Base-by-base conservation (phyloP, 352 stramenopile species). In the Pythium aquatile region DNA sequence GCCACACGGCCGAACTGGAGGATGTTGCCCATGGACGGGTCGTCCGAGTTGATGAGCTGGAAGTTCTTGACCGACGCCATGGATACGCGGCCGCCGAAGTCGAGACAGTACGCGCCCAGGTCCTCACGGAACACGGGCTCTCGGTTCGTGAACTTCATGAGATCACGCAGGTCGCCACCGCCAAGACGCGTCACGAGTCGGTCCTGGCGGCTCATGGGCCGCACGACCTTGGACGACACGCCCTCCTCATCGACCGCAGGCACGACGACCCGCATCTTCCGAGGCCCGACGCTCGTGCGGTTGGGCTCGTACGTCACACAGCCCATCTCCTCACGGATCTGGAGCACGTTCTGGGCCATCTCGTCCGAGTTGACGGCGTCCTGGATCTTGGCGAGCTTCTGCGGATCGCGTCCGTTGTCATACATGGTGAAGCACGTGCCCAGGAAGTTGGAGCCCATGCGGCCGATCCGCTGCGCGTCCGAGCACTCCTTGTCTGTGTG, bases 31-130 rank as follows among this genome's bases (percentile, higher is more conserved):
- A 93, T 93, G 3, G 80, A 89, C 20, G 85, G 82, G 57, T 93
- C 85, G 46, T 94, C 81, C 16, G 81, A 78, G 61, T 87, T 90
- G 60, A 95, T 91, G 14, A 97, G 70, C 77, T 96, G 87, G 68
- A 97, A 94, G 66, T 97, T 96, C 66, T 97, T 96, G 3, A 93
- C 85, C 37, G 83, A 93, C 24, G 87, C 87, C 72, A 90, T 88
- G 11, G 85, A 87, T 33, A 93, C 86, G 14, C 87, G 83, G 6
- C 87, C 87, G 33, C 86, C 85, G 74, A 96, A 96, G 70, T 97
- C 86, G 26, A 97, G 55, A 44, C 82, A 93, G 73, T 97, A 97
- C 8, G 87, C 86, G 28, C 87, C 87, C 1, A 95, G 67, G 49
- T 95, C 87, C 58, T 96, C 84, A 32, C 87, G 83, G 58, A 95